Conservation (phyloP, 139 green algal genomes). For the Tetratostichococcus sp. region DNA sequence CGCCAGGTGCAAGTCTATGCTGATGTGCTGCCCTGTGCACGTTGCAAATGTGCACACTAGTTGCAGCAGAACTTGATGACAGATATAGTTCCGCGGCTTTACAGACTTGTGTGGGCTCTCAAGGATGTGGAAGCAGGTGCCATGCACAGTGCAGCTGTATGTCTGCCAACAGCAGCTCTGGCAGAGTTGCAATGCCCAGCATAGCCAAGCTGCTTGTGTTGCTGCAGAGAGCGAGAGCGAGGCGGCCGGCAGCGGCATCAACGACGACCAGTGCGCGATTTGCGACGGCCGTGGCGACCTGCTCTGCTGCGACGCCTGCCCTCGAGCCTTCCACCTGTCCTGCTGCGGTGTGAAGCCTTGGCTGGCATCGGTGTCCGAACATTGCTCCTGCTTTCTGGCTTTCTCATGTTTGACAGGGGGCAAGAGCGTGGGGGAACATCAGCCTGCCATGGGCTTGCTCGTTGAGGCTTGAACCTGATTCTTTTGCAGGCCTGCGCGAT, state of each 20-base stretch:
- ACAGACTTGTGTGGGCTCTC: too few relatives aligned
- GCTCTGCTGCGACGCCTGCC: constrained; percentile 51
- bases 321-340: constrained; percentile 31
- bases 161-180: too few relatives aligned
- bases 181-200: not conserved
- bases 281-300: constrained; percentile 39
- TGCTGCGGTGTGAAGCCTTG: constrained; percentile 35
- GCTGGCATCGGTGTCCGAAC: too few relatives aligned
- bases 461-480: not conserved
- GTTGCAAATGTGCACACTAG: not conserved
- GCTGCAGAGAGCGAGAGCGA: not conserved
- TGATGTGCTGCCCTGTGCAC: not conserved
- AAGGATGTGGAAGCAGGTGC: too few relatives aligned
- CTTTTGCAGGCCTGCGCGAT: not conserved
- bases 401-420: not conserved
- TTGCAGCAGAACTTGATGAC: too few relatives aligned
- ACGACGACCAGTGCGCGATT: constrained; percentile 24
- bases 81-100: too few relatives aligned
- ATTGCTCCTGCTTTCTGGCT: too few relatives aligned
- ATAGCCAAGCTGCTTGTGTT: constrained; percentile 1
- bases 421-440: not conserved
- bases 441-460: not conserved
- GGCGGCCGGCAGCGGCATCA: constrained; percentile 1
- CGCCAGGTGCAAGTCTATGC: not conserved
- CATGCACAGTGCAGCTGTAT: too few relatives aligned